Evolutionary conservation across 805 yeast genomes (phyloP).

Genomic region (Pichia deserticola): DNA sequence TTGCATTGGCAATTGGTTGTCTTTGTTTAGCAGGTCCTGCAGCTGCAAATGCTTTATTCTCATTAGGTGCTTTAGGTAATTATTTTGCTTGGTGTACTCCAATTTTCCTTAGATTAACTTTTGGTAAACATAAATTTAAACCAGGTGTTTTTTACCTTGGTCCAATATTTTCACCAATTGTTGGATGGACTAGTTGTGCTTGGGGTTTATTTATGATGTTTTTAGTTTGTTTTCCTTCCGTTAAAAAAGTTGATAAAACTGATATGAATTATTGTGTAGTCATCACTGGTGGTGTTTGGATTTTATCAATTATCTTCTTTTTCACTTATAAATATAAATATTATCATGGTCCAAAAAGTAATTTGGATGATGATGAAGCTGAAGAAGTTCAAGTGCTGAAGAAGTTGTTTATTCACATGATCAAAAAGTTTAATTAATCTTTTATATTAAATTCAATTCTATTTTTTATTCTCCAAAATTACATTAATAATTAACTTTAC

Average conservation of each 20-base stretch:
- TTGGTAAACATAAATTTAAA: slow-evolving; percentile 38
- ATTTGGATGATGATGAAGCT: slow-evolving; percentile 10
- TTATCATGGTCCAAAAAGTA: slow-evolving; percentile 24
- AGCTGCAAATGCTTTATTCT: slow-evolving; percentile 60
- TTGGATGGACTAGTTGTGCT: slow-evolving; percentile 38
- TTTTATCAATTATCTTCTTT: slow-evolving; percentile 18
- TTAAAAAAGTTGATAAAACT: slow-evolving; percentile 27
- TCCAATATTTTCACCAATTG: slow-evolving; percentile 33
- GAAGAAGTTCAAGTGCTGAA: slow-evolving; percentile 8
- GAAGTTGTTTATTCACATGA: not conserved
- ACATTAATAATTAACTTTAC: no score
- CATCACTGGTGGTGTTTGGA: slow-evolving; percentile 27
- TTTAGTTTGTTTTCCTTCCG: slow-evolving; percentile 52
- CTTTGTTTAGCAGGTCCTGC: slow-evolving; percentile 47
- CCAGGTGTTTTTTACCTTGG: slow-evolving; percentile 66
- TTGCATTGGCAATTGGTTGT: slow-evolving; percentile 45
- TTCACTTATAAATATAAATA: slow-evolving; percentile 19
- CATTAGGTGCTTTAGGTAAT: slow-evolving; percentile 52
- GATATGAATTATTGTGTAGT: slow-evolving; percentile 32
- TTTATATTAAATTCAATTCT: no score
- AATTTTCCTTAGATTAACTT: slow-evolving; percentile 40
- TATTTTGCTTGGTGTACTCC: slow-evolving; percentile 57
- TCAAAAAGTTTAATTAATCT: no score
- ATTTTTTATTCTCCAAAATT: no score
- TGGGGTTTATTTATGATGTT: slow-evolving; percentile 47